Percentiles rank a stretch among this genome's conserved stretches.
phyloP scores from a whole-genome alignment of 2,329 filamentous ascomycete genomes.

The Cercospora sp. region DNA sequence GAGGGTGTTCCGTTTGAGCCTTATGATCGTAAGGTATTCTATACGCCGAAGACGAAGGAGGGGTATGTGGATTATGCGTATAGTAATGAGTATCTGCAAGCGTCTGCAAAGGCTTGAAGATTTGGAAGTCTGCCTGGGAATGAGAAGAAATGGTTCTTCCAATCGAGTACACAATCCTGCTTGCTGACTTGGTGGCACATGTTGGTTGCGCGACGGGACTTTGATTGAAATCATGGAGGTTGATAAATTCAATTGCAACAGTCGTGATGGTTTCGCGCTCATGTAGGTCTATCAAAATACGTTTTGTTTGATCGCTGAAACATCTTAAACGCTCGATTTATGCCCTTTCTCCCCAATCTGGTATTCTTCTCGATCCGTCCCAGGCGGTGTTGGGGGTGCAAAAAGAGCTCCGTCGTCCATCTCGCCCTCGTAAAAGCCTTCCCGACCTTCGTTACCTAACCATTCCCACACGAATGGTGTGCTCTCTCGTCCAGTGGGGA shows the following conservation, averaged over 20 bases:
- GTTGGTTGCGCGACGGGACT: no score
- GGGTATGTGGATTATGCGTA: slow-evolving; percentile 42
- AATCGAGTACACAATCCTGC: no score
- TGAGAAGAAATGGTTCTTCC: no score
- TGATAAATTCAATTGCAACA: no score
- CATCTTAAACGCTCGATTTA: neutral
- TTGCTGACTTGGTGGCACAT: no score
- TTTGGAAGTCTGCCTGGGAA: no score
- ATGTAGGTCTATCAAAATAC: no score
- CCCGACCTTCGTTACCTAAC: neutral
- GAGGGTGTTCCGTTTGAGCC: slow-evolving; percentile 44
- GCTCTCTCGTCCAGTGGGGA: neutral
- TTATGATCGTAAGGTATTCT: slow-evolving; percentile 51
- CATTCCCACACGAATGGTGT: neutral
- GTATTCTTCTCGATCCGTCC: neutral
- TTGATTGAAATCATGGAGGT: no score
- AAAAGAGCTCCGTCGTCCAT: neutral
- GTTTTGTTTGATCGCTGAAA: no score
- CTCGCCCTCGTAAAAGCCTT: slow-evolving; percentile 1
- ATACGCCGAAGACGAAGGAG: slow-evolving; percentile 41
- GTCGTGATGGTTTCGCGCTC: no score
- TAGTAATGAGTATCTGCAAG: neutral
- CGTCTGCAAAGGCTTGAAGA: no score
- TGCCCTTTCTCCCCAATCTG: neutral
- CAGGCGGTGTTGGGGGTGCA: neutral